These are phyloP conservation scores for Aspergillus persii DNA, from an alignment of 2,329 filamentous ascomycete species.

Conservation along the genomic window DNA sequence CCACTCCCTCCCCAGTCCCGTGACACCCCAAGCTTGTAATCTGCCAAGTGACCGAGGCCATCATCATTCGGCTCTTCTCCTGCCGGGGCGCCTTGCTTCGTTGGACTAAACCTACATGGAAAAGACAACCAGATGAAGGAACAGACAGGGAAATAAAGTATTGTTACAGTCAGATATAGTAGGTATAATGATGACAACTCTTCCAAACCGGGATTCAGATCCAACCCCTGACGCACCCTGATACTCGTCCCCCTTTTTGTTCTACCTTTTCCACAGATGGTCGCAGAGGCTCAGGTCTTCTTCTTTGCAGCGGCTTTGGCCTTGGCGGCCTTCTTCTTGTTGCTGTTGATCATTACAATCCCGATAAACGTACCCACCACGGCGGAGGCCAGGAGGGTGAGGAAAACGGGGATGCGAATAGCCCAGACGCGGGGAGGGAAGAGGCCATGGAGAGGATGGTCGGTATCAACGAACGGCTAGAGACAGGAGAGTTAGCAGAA, in stretches of 20 bases:
- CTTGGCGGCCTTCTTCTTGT: conserved; percentile 95
- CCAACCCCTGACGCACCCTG: conserved; percentile 1
- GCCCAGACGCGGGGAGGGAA: conserved; percentile 98
- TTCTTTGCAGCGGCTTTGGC: conserved; percentile 79
- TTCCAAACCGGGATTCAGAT: not conserved
- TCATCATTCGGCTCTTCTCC: not conserved
- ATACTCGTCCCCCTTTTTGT: not conserved
- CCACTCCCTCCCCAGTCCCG: not conserved
- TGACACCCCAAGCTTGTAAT: not conserved
- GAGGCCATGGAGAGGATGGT: conserved; percentile 88
- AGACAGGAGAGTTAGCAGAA: not conserved
- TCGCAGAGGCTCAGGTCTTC: conserved; percentile 62
- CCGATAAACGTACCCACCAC: conserved; percentile 95
- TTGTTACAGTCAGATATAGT: conserved; percentile 4
- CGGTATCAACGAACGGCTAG: conserved; percentile 94
- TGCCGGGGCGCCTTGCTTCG: not conserved
- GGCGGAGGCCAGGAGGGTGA: conserved; percentile 85
- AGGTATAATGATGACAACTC: not conserved
- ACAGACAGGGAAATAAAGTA: conserved; percentile 2
- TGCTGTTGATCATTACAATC: conserved; percentile 98
- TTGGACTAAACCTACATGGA: not conserved
- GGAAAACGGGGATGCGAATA: conserved; percentile 95
- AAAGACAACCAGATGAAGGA: not conserved
- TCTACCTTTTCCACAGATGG: not conserved
- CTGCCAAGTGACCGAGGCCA: not conserved